These are phyloP conservation scores for Leccinum disarticulatum DNA, from an alignment of 768 basidiomycete species.

Conservation along the genomic window DNA sequence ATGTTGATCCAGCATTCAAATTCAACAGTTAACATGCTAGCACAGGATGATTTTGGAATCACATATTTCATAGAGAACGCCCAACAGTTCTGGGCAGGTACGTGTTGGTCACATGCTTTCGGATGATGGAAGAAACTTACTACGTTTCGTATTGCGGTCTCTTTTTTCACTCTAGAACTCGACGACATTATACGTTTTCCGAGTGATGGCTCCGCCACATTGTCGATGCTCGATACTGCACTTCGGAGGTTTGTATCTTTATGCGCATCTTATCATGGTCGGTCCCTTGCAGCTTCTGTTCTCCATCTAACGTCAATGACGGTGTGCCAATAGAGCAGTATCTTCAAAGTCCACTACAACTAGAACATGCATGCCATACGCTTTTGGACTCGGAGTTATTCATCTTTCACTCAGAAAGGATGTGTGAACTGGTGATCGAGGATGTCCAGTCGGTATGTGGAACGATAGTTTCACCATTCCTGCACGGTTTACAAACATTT, in stretches of 20 bases:
- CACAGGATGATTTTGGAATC: conserved; percentile 72
- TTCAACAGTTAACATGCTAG: conserved; percentile 19
- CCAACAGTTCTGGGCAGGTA: conserved; percentile 91
- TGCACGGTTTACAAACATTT: conserved; percentile 4
- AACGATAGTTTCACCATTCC: background rate
- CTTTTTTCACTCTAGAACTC: conserved; percentile 58
- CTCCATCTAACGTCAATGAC: conserved; percentile 7
- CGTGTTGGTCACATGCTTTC: conserved; percentile 27
- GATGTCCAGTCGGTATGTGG: conserved; percentile 63
- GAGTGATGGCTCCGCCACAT: conserved; percentile 53
- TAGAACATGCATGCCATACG: conserved; percentile 78
- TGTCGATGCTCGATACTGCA: conserved; percentile 76
- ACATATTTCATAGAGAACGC: conserved; percentile 80
- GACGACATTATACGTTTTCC: conserved; percentile 78
- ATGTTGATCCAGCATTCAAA: conserved; percentile 19
- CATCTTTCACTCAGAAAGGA: conserved; percentile 86
- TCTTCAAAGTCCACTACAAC: conserved; percentile 77
- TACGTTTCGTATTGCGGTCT: background rate
- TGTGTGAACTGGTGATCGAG: conserved; percentile 76
- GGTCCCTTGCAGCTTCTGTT: conserved; percentile 25
- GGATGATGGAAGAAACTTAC: conserved; percentile 7
- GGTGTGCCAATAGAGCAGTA: conserved; percentile 65
- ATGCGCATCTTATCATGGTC: conserved; percentile 86
- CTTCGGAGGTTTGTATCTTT: conserved; percentile 74
- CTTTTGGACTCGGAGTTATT: conserved; percentile 87